Percentiles rank a stretch among this genome's conserved stretches.
These are phyloP conservation scores for Quercus rubra DNA, from an alignment of 306 rosid genomes.

Conservation along the genomic window DNA sequence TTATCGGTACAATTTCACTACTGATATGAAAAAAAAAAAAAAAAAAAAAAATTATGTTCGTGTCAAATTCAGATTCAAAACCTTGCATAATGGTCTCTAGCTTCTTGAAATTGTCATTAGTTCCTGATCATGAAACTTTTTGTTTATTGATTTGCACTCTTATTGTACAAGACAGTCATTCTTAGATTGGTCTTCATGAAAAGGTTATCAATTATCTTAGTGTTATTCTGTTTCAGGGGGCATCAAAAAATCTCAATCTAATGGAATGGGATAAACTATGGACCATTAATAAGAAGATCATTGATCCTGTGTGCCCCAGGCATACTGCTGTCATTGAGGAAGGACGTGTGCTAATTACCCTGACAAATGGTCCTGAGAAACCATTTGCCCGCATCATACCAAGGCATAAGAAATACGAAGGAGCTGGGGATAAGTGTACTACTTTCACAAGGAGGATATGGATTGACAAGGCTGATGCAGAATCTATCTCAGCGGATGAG, in stretches of 20 bases:
- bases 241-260: constrained; percentile 90
- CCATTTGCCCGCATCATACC: constrained; percentile 72
- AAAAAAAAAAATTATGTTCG: constrained; percentile 13
- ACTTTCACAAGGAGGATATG: constrained; percentile 64
- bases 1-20: constrained; percentile 11
- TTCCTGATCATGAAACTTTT: background rate
- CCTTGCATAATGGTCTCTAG: background rate
- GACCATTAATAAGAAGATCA: constrained; percentile 90
- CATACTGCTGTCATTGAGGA: constrained; percentile 81
- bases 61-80: constrained; percentile 7
- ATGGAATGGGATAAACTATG: constrained; percentile 99
- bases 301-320: constrained; percentile 94
- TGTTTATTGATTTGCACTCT: background rate
- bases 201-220: constrained; percentile 15
- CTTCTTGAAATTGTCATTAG: background rate
- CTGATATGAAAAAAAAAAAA: constrained; percentile 2
- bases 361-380: constrained; percentile 83
- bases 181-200: constrained; percentile 6
- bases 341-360: constrained; percentile 58
- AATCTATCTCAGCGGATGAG: constrained; percentile 55
- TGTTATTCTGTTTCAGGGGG: constrained; percentile 55
- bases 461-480: constrained; percentile 79
- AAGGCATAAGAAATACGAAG: constrained; percentile 86
- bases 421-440: constrained; percentile 81
- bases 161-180: constrained; percentile 1